Conservation (phyloP, 805 yeast genomes). For the Candida ascalaphidarum region DNA sequence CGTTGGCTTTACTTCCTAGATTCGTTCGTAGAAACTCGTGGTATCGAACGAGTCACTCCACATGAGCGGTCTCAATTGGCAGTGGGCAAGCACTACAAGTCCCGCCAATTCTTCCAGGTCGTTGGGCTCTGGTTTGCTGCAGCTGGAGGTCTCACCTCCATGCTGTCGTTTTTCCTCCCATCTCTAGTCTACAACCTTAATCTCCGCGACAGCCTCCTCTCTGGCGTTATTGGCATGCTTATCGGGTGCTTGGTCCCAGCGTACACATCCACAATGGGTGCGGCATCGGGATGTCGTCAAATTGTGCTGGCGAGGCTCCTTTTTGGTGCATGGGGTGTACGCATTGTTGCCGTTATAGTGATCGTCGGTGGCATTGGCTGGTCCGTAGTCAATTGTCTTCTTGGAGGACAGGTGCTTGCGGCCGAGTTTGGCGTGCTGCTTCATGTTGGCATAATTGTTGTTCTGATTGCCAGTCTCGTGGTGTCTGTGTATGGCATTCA, state of each 20-base stretch:
- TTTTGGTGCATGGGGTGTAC: conserved; percentile 28
- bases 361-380: conserved; percentile 81
- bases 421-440: too few species aligned
- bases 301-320: conserved; percentile 28
- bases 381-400: conserved; percentile 85
- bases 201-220: conserved; percentile 16
- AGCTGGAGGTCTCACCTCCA: conserved; percentile 30
- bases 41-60: conserved; percentile 24
- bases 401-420: conserved; percentile 77
- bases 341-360: conserved; percentile 29
- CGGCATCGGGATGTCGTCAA: conserved; percentile 29
- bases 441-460: conserved; percentile 5
- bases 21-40: conserved; percentile 19
- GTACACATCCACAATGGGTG: conserved; percentile 29
- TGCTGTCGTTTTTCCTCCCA: conserved; percentile 28
- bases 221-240: conserved; percentile 20
- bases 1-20: conserved; percentile 13
- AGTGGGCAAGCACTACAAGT: conserved; percentile 2
- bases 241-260: conserved; percentile 30
- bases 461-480: conserved; percentile 16
- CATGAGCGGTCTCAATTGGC: conserved; percentile 13
- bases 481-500: conserved; percentile 25
- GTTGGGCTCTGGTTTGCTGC: conserved; percentile 31
- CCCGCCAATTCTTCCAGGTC: conserved; percentile 17
- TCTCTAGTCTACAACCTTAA: conserved; percentile 19